These are phyloP conservation scores for Ammopiptanthus mongolicus DNA, from an alignment of 306 rosid genomes.

Conservation along the genomic window DNA sequence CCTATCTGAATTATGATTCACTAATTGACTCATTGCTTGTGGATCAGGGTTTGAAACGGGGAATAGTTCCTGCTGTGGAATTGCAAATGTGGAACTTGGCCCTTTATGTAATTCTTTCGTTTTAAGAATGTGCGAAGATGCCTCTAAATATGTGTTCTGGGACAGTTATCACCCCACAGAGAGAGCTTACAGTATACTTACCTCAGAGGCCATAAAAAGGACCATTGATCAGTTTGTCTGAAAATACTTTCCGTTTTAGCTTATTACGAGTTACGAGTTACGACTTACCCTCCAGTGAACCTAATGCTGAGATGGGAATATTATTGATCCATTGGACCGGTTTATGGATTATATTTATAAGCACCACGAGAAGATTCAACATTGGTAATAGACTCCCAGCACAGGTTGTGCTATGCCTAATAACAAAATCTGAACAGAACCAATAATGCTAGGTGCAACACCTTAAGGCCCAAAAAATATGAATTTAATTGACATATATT, in stretches of 20 bases:
- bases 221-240: constrained; percentile 28
- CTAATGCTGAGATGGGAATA: neutral
- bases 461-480: too few species aligned
- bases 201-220: neutral
- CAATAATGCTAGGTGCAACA: neutral
- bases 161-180: constrained; percentile 61
- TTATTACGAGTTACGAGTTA: too few species aligned
- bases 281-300: neutral
- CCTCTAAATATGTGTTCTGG: constrained; percentile 56
- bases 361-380: neutral
- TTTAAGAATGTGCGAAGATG: constrained; percentile 26
- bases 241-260: neutral
- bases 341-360: neutral
- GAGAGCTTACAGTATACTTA: constrained; percentile 12
- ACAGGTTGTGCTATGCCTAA: neutral
- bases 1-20: neutral
- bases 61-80: constrained; percentile 47
- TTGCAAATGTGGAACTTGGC: constrained; percentile 41
- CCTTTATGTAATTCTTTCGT: constrained; percentile 27
- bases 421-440: neutral
- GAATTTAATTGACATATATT: too few species aligned
- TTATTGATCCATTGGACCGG: neutral
- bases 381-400: neutral
- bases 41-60: constrained; percentile 46
- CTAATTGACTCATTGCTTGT: neutral